Evolutionary conservation across 1,139 yeast species (phyloP), one percentile per base, ranked within the genome.

Genomic region (Candida mesenterica): DNA sequence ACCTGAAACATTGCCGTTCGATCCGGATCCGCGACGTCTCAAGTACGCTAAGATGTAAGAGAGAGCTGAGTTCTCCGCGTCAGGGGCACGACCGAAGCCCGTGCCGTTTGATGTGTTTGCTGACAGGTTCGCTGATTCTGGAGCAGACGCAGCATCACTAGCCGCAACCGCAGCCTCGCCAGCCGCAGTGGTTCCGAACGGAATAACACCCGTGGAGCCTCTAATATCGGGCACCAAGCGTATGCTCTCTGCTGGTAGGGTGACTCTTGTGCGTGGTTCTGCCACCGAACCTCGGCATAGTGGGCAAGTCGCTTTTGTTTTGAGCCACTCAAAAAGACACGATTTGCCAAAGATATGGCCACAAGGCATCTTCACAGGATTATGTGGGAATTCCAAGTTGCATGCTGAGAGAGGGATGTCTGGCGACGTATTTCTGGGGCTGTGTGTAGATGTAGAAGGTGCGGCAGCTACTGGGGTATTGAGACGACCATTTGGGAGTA

Each of bases 291-390:
- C 63, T 40, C 96, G 75, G 53, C 97, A 88, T 37, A 87, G 62
- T 0, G 97, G 97, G 56, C 97, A 88, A 1, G 87, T 77, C 23
- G 77, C 68, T 40, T 82, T 77, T 31, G 70, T 65, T 41, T 71
- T 69, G 35, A 88, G 73, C 97, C 97, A 88, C 46, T 81, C 83
- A 42, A 66, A 71, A 27, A 86, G 62, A 61, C 97, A 88, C 18
- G 73, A 72, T 43, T 77, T 71, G 4, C 96, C 95, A 62, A 87
- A 86, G 1, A 77, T 52, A 53, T 86, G 96, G 7, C 79, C 79
- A 59, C 97, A 90, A 0, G 96, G 94, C 74, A 90, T 68, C 43
- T 72, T 65, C 2, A 84, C 65, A 0, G 96, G 82, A 6, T 70
- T 56, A 57, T 89, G 96, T 6, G 61, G 55, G 49, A 71, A 79